These are phyloP conservation scores for Ormosia semicastrata DNA, from an alignment of 306 rosid species.

Conservation along the genomic window DNA sequence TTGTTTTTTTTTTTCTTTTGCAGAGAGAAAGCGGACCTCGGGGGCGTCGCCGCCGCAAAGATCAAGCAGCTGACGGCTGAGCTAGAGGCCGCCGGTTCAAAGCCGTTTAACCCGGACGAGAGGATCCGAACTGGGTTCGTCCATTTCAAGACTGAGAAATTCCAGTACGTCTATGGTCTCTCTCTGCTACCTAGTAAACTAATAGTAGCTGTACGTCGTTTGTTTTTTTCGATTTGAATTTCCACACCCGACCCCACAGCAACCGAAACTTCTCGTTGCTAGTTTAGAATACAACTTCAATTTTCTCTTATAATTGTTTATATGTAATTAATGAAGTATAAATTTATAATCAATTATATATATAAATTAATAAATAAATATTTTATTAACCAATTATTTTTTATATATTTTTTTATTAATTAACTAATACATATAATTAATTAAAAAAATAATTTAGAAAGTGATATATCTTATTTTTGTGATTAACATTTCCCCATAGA, in stretches of 20 bases:
- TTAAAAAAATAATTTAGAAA: too few species aligned
- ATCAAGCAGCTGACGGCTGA: conserved; percentile 73
- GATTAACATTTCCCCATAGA: too few species aligned
- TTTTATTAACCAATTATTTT: too few species aligned
- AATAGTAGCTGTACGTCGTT: background rate
- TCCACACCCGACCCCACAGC: background rate
- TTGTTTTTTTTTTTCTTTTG: background rate
- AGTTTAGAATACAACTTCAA: too few species aligned
- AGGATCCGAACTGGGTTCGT: conserved; percentile 73
- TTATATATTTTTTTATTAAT: too few species aligned
- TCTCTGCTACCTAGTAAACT: too few species aligned
- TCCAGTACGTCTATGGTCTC: conserved; percentile 42
- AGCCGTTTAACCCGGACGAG: conserved; percentile 51
- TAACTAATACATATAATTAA: too few species aligned
- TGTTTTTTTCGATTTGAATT: background rate
- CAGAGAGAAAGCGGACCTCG: conserved; percentile 65
- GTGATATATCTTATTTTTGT: too few species aligned
- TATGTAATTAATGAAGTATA: too few species aligned
- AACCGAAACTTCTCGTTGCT: background rate
- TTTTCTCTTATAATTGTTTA: too few species aligned
- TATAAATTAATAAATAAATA: too few species aligned
- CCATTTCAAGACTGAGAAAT: conserved; percentile 75
- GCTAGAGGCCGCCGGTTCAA: conserved; percentile 33
- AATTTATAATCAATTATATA: too few species aligned
- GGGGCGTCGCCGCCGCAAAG: conserved; percentile 65